Evolutionary conservation across 2,329 filamentous ascomycete species (phyloP).

Genomic region (Apiospora koreana): DNA sequence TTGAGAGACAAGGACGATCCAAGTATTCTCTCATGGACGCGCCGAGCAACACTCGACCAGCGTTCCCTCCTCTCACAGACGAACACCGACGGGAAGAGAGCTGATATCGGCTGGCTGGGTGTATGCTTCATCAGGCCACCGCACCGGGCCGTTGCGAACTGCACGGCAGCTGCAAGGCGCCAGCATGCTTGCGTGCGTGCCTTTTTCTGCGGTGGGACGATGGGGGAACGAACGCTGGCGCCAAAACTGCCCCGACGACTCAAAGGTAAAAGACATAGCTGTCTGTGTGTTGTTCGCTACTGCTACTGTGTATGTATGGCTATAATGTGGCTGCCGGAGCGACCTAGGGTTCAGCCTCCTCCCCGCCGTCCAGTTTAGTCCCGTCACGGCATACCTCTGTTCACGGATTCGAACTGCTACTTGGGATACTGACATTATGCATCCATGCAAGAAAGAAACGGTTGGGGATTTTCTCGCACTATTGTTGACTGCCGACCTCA

Average conservation of each 20-base stretch:
- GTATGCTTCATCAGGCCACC: not conserved
- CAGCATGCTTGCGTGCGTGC: not conserved
- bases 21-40: not conserved
- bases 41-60: not conserved
- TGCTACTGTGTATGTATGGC: not conserved
- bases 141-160: not conserved
- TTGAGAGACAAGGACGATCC: not conserved
- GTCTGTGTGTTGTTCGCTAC: not conserved
- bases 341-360: not conserved
- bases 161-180: not conserved
- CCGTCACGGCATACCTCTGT: not conserved
- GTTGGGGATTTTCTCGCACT: not conserved
- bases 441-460: not conserved
- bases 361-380: not conserved
- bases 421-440: not conserved
- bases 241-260: not conserved
- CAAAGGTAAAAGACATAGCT: not conserved
- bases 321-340: not conserved
- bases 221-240: not conserved
- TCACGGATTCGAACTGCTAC: not conserved
- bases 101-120: not conserved
- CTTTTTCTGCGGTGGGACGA: not conserved
- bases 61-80: not conserved
- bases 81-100: not conserved
- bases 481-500: not conserved